Base-by-base conservation (phyloP, 2,329 filamentous ascomycete species). In the Celoporthe dispersa region DNA sequence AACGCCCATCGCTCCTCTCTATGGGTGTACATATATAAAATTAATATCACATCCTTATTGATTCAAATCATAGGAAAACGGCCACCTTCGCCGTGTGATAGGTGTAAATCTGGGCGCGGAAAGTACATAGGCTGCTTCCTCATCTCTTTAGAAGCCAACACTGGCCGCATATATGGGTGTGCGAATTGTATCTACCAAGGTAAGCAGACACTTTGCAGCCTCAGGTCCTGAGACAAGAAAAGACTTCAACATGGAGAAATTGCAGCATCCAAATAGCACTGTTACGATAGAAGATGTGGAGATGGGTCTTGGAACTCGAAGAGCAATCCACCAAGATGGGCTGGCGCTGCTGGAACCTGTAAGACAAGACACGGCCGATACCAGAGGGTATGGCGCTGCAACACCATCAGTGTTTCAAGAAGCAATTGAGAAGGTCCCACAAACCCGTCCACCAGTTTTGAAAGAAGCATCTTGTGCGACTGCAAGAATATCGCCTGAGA, bases 131-230 rank as follows among this genome's bases (percentile, higher is more conserved):
- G 68, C 33, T 69, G 68, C 55, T 65, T 66, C 22, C 33, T 69
- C 63, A 62, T 53, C 19, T 22, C 37, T 4, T 31, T 33, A 33
- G 44, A 55, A 2, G 25, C 19, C 22, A 44, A 62, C 31, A 33
- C 55, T 2, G 44, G 53, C 19, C 62, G 8, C 25, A 25, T 66
- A 22, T 69, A 69, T 41, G 68, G 62, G 4, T 69, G 68, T 61
- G 63, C 68, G 28, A 69, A 66, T 51, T 69, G 68, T n/a, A 6
- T 69, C 8, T 69, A 69, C 28, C 31, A 62, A 25, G 63, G 68
- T 31, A 69, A 33, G n/a, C 68, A 69, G 63, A 66, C 68, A 60
- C 62, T 51, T 6, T 69, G 68, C n/a, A 69, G 41, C 44, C 63
- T 69, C 53, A 69, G 66, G 41, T 2, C 16, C 6, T 65, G 67